These are phyloP conservation scores for Amoebophrya sp. DNA, from an alignment of 169 alveolate genomes.

Conservation along the genomic window DNA sequence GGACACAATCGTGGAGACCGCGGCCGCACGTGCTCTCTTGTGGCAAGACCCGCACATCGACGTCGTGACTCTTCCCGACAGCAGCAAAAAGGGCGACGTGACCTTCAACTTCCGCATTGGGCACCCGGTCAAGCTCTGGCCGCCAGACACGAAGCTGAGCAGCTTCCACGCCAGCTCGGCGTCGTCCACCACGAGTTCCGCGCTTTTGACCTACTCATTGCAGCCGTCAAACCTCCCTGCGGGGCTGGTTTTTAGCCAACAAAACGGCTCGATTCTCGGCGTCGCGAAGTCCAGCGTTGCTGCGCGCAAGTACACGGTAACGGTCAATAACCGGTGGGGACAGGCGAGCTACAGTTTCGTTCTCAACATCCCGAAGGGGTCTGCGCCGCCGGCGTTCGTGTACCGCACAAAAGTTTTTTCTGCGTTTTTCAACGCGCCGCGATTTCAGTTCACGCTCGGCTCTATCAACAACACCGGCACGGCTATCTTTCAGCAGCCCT, in stretches of 20 bases:
- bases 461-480: neutral
- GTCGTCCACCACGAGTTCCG: neutral
- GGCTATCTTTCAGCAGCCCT: neutral
- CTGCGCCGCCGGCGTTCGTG: neutral
- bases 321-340: neutral
- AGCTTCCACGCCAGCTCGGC: too few relatives aligned
- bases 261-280: slow-evolving; percentile 6
- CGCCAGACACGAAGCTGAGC: neutral
- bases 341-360: neutral
- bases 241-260: neutral
- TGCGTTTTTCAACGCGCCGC: slow-evolving; percentile 19
- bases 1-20: too few relatives aligned
- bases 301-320: neutral
- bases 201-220: neutral
- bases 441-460: neutral
- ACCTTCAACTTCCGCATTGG: neutral
- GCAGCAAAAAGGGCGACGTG: neutral
- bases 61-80: too few relatives aligned
- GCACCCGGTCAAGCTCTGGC: neutral
- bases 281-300: neutral
- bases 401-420: neutral
- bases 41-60: too few relatives aligned
- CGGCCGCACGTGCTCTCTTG: too few relatives aligned
- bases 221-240: neutral
- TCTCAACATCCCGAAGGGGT: neutral